These are phyloP conservation scores for Gnetum montanum DNA, from an alignment of 75 land plant species.

Conservation along the genomic window DNA sequence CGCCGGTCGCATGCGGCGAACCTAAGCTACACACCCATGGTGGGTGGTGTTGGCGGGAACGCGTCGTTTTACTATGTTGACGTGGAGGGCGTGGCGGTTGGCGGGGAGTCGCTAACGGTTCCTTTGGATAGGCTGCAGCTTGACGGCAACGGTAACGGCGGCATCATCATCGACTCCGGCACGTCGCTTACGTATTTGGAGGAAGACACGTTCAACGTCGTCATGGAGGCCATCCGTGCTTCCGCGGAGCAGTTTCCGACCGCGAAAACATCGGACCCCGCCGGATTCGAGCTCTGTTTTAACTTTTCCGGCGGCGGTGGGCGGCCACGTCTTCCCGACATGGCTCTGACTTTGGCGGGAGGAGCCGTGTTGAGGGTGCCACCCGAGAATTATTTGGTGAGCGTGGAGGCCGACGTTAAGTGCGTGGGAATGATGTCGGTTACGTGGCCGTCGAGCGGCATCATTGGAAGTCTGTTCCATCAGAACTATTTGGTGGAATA, in stretches of 20 bases:
- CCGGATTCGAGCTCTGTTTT: slow-evolving; percentile 55
- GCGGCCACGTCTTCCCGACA: slow-evolving; percentile 22
- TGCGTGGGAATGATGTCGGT: slow-evolving; percentile 44
- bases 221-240: slow-evolving; percentile 26
- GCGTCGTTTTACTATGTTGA: slow-evolving; percentile 34
- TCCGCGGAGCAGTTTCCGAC: neutral
- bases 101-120: slow-evolving; percentile 17
- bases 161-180: slow-evolving; percentile 56
- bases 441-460: slow-evolving; percentile 23
- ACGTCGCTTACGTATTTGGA: slow-evolving; percentile 39
- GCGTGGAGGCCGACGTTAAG: slow-evolving; percentile 26
- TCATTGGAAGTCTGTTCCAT: neutral
- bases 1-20: neutral
- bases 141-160: slow-evolving; percentile 13
- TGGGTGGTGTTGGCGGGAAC: slow-evolving; percentile 1
- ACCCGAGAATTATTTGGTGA: slow-evolving; percentile 49
- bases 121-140: slow-evolving; percentile 26
- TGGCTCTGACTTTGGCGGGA: slow-evolving; percentile 35
- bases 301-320: slow-evolving; percentile 25
- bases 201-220: slow-evolving; percentile 20
- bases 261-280: neutral
- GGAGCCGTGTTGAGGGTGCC: slow-evolving; percentile 39
- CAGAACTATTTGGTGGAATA: neutral
- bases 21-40: slow-evolving; percentile 10
- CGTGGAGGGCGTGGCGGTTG: slow-evolving; percentile 20